Evolutionary conservation across 2,329 filamentous ascomycete species (phyloP).

Genomic region (Alternaria consortialis): DNA sequence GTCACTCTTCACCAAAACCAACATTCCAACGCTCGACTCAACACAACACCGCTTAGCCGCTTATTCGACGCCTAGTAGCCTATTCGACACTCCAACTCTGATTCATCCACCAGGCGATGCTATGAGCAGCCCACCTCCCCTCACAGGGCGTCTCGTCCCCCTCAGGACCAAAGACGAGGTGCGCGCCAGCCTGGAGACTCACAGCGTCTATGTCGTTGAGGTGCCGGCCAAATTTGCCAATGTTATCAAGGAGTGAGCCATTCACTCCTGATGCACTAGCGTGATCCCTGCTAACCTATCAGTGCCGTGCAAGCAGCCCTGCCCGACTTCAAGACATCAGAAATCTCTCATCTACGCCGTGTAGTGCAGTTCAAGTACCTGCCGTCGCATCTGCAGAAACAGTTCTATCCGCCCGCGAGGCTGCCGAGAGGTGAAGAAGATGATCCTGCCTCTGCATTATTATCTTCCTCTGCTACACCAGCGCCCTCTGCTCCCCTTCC

Average conservation of each 20-base stretch:
- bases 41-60: neutral
- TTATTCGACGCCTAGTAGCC: conserved; percentile 11
- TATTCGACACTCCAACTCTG: neutral
- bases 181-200: conserved; percentile 60
- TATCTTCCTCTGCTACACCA: conserved; percentile 36
- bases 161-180: conserved; percentile 62
- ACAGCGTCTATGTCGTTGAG: conserved; percentile 74
- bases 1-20: neutral
- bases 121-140: conserved; percentile 34
- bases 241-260: conserved; percentile 73
- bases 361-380: conserved; percentile 77
- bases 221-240: conserved; percentile 77
- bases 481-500: conserved; percentile 20
- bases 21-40: conserved; percentile 1
- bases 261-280: conserved; percentile 19
- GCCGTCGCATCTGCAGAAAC: conserved; percentile 65
- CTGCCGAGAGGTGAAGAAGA: conserved; percentile 48
- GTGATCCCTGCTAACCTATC: conserved; percentile 32
- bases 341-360: conserved; percentile 71
- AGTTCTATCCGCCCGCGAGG: conserved; percentile 43
- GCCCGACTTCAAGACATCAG: conserved; percentile 54
- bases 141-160: conserved; percentile 44
- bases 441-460: conserved; percentile 38
- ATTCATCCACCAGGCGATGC: conserved; percentile 27
- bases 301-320: conserved; percentile 58